Conservation (phyloP, 139 green algal genomes). For the Nannochloris sp. region DNA sequence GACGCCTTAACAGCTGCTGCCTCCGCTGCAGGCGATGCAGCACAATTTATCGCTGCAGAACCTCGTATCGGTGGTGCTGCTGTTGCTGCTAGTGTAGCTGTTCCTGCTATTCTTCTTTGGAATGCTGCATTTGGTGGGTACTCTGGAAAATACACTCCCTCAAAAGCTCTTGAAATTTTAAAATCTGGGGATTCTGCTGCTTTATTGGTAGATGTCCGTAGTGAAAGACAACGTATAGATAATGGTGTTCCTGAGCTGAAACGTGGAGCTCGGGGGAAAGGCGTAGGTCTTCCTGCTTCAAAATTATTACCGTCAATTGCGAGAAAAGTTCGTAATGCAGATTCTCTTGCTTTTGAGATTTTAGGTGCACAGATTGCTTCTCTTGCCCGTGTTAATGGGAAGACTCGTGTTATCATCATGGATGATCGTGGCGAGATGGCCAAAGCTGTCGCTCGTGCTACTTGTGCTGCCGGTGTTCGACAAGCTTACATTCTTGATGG, state of each 20-base stretch:
- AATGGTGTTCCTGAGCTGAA: conserved; percentile 41
- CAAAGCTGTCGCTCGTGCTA: conserved; percentile 23
- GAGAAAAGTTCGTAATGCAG: conserved; percentile 13
- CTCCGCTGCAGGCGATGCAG: neutral
- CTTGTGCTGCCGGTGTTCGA: conserved; percentile 7
- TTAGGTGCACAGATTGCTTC: conserved; percentile 30
- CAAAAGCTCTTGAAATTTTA: conserved; percentile 21
- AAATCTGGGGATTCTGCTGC: conserved; percentile 35
- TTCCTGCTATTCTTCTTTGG: conserved; percentile 22
- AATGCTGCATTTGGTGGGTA: conserved; percentile 35
- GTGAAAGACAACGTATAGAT: conserved; percentile 27
- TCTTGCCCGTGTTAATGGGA: conserved; percentile 12
- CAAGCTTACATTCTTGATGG: conserved; percentile 18
- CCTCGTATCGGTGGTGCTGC: conserved; percentile 1
- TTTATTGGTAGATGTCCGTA: conserved; percentile 49
- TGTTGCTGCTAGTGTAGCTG: conserved; percentile 13
- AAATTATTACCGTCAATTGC: conserved; percentile 20
- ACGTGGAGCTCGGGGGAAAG: conserved; percentile 39
- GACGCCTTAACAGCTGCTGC: neutral
- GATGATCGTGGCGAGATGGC: conserved; percentile 15
- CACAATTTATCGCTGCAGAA: neutral
- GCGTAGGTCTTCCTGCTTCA: conserved; percentile 13
- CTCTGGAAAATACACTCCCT: conserved; percentile 27
- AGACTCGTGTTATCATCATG: conserved; percentile 24
- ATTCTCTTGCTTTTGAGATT: conserved; percentile 25